Evolutionary conservation across 2,329 filamentous ascomycete species (phyloP).

Genomic region (Sphaerulina musiva): DNA sequence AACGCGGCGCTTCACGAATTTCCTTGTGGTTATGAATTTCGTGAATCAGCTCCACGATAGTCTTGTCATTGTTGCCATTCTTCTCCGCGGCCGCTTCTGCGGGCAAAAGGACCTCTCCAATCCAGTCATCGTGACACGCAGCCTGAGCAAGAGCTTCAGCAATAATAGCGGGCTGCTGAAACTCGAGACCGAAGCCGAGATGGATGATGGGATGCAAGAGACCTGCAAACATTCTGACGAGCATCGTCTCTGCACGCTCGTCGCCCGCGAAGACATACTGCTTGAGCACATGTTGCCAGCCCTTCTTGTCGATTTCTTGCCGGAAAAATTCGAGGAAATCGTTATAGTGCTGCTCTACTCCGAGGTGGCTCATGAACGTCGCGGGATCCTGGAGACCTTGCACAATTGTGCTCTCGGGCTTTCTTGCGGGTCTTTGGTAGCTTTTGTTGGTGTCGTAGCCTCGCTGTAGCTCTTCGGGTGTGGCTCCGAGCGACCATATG

Average conservation of each 20-base stretch:
- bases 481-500: slow-evolving; percentile 68
- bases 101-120: slow-evolving; percentile 49
- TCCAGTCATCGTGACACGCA: slow-evolving; percentile 58
- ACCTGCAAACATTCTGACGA: slow-evolving; percentile 61
- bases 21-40: slow-evolving; percentile 52
- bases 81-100: slow-evolving; percentile 46
- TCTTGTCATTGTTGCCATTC: slow-evolving; percentile 24
- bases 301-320: slow-evolving; percentile 58
- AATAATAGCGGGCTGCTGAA: slow-evolving; percentile 71
- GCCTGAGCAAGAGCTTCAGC: slow-evolving; percentile 74
- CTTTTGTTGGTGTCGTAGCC: slow-evolving; percentile 58
- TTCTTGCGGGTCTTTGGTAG: slow-evolving; percentile 55
- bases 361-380: slow-evolving; percentile 54
- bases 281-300: slow-evolving; percentile 56
- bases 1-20: slow-evolving; percentile 49
- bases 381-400: slow-evolving; percentile 52
- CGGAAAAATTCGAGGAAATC: slow-evolving; percentile 75
- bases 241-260: slow-evolving; percentile 60
- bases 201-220: slow-evolving; percentile 74
- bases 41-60: slow-evolving; percentile 56
- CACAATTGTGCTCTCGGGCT: slow-evolving; percentile 44
- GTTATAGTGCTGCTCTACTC: slow-evolving; percentile 57
- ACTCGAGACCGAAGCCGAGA: slow-evolving; percentile 78
- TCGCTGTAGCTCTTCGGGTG: slow-evolving; percentile 51
- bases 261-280: slow-evolving; percentile 64